Conservation (phyloP, 2,329 filamentous ascomycete species). For the Teratosphaeria nubilosa region DNA sequence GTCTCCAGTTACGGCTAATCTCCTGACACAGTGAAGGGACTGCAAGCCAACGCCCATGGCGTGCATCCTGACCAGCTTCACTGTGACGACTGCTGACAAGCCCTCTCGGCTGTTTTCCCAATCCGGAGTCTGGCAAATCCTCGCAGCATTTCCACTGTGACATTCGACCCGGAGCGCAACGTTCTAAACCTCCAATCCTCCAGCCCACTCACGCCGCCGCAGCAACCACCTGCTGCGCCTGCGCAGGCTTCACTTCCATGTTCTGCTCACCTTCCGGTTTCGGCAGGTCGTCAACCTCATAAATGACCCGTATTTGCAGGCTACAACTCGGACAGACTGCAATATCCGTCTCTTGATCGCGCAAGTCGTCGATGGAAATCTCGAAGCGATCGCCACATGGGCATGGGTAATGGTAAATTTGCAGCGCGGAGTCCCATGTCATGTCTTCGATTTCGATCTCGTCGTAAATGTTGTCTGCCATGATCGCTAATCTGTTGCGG, state of each 20-base stretch:
- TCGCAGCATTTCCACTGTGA: too few relatives aligned
- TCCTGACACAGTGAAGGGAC: too few relatives aligned
- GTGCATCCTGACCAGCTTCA: too few relatives aligned
- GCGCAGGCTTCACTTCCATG: constrained; percentile 3
- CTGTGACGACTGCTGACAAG: too few relatives aligned
- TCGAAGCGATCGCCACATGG: constrained; percentile 96
- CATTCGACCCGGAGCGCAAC: background rate
- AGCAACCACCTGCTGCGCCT: constrained; percentile 13
- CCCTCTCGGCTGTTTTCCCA: too few relatives aligned
- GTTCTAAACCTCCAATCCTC: background rate
- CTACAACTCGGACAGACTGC: constrained; percentile 97
- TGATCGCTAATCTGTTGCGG: background rate
- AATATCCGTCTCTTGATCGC: constrained; percentile 74
- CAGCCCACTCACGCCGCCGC: background rate
- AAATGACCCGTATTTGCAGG: constrained; percentile 92
- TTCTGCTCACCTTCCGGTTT: constrained; percentile 28
- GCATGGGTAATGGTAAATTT: constrained; percentile 93
- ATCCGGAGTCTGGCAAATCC: too few relatives aligned
- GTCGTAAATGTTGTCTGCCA: constrained; percentile 60
- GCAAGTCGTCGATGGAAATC: constrained; percentile 72
- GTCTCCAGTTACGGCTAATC: too few relatives aligned
- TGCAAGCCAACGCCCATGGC: too few relatives aligned
- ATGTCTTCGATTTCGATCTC: constrained; percentile 99
- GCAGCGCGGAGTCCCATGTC: constrained; percentile 71
- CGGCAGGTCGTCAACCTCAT: constrained; percentile 55